phyloP scores from a whole-genome alignment of 768 basidiomycete species.

The Scleroderma citrinum region DNA sequence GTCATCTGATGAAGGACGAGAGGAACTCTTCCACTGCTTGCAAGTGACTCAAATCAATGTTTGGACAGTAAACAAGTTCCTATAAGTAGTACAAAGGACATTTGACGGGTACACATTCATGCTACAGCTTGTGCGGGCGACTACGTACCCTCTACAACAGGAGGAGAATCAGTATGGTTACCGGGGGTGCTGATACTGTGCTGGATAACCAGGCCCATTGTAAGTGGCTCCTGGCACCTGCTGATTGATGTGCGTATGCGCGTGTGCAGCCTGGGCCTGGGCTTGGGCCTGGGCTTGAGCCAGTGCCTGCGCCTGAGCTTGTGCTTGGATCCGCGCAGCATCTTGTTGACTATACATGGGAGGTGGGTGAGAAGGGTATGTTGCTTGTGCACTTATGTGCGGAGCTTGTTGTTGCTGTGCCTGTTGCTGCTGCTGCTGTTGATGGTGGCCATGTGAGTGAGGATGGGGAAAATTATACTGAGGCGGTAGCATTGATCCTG shows the following conservation, averaged over 20 bases:
- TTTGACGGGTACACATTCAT: background rate
- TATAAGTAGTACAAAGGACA: background rate
- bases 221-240: constrained; percentile 20
- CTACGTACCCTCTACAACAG: too few species aligned
- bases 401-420: constrained; percentile 14
- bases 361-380: constrained; percentile 29
- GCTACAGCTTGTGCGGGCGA: too few species aligned
- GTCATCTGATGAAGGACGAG: background rate
- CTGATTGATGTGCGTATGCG: constrained; percentile 27
- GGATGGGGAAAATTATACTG: constrained; percentile 65
- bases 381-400: constrained; percentile 10
- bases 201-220: constrained; percentile 20
- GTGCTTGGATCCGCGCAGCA: constrained; percentile 33
- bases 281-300: constrained; percentile 31
- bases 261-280: constrained; percentile 38
- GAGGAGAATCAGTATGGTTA: constrained; percentile 11
- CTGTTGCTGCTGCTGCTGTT: constrained; percentile 39
- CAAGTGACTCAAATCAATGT: too few species aligned
- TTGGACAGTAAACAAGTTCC: too few species aligned
- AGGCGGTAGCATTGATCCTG: constrained; percentile 62
- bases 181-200: constrained; percentile 29
- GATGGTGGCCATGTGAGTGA: constrained; percentile 44
- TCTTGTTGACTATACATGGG: constrained; percentile 29
- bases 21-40: background rate
- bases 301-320: constrained; percentile 34